Evolutionary conservation across 129 eudicot genomes (phyloP).

Genomic region (Arctium minus): DNA sequence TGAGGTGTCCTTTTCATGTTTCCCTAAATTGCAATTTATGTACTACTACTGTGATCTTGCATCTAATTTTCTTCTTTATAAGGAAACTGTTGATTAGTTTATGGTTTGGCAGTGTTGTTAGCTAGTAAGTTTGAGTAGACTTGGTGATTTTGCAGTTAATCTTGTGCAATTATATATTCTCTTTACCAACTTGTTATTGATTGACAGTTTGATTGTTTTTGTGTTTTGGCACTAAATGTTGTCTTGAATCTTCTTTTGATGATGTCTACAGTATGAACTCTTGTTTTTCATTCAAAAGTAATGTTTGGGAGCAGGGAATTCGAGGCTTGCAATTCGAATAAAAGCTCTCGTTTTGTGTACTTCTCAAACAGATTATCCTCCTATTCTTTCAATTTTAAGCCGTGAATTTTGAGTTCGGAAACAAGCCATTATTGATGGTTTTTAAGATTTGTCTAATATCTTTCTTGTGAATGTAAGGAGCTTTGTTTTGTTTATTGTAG

Average conservation of each 20-base stretch:
- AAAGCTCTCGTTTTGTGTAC: not conserved
- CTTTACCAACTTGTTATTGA: not conserved
- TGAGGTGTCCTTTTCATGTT: constrained; percentile 10
- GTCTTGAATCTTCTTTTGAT: not conserved
- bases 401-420: not conserved
- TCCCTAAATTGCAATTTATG: not conserved
- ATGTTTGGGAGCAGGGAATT: not conserved
- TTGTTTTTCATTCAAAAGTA: not conserved
- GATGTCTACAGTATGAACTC: not conserved
- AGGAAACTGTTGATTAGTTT: not conserved
- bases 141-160: constrained; percentile 4
- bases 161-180: not conserved
- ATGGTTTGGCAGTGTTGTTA: not conserved
- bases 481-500: not conserved
- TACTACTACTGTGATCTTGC: constrained; percentile 7
- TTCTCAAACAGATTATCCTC: not conserved
- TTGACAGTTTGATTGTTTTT: not conserved
- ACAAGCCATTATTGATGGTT: not conserved
- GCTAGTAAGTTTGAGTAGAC: not conserved
- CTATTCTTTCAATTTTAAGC: not conserved
- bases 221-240: not conserved
- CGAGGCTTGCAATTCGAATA: not conserved
- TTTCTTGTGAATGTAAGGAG: not conserved
- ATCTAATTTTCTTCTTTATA: constrained; percentile 8
- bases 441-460: not conserved